phyloP scores from a whole-genome alignment of 805 yeast species.

The Starmerella riodocensis region DNA sequence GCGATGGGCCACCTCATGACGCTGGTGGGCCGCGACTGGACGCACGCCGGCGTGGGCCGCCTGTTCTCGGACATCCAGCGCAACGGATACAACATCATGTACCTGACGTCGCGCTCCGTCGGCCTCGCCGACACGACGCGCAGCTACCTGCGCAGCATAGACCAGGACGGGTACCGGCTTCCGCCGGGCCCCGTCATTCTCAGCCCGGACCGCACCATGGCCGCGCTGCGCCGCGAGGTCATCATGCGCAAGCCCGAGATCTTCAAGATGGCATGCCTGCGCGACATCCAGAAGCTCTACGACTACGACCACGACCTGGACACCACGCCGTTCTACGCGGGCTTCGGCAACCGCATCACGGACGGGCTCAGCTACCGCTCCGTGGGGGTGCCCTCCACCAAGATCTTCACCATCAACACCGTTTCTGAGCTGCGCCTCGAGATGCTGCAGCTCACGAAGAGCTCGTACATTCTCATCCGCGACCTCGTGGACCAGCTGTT shows the following conservation, averaged over 20 bases:
- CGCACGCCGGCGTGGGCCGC: conserved; percentile 89
- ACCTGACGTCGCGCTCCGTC: conserved; percentile 85
- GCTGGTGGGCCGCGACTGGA: conserved; percentile 94
- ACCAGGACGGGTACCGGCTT: conserved; percentile 57
- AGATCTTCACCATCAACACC: conserved; percentile 91
- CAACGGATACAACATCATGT: conserved; percentile 88
- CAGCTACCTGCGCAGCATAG: conserved; percentile 62
- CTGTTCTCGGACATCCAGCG: conserved; percentile 71
- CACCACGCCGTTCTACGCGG: conserved; percentile 85
- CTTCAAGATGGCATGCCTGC: conserved; percentile 94
- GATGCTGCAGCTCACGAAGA: conserved; percentile 73
- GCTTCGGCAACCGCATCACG: conserved; percentile 91
- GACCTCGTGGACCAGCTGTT: conserved; percentile 94
- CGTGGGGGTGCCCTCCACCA: conserved; percentile 84
- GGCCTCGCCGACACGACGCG: conserved; percentile 92
- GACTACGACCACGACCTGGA: conserved; percentile 28
- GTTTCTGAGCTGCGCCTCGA: conserved; percentile 98
- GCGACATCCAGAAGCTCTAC: conserved; percentile 68
- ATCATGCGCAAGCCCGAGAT: conserved; percentile 92
- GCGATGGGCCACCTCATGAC: conserved; percentile 93
- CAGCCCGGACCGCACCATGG: conserved; percentile 92
- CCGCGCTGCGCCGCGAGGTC: conserved; percentile 83
- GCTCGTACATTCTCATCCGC: conserved; percentile 76
- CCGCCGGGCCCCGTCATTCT: conserved; percentile 90
- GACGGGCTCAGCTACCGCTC: conserved; percentile 91